These are phyloP conservation scores for Backusella circina DNA, from an alignment of 192 early-diverging fungal genomes.

Conservation along the genomic window DNA sequence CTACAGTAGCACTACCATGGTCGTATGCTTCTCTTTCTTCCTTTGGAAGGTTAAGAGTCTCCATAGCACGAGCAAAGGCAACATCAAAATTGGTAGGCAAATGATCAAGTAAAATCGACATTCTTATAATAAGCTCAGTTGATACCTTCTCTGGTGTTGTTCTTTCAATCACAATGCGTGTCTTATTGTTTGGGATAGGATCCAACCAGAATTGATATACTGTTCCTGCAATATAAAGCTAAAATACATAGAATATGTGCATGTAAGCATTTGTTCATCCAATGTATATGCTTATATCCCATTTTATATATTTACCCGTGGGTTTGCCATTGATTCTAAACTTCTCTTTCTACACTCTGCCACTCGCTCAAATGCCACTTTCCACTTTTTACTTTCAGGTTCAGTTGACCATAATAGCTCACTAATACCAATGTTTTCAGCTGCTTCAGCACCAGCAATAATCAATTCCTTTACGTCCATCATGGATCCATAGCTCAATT, in stretches of 20 bases:
- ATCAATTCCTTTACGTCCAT: constrained; percentile 59
- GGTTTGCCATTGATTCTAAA: constrained; percentile 28
- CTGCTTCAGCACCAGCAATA: constrained; percentile 48
- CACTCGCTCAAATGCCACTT: constrained; percentile 35
- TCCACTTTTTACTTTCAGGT: constrained; percentile 33
- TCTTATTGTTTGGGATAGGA: constrained; percentile 28
- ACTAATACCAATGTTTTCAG: constrained; percentile 38
- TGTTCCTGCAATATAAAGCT: constrained; percentile 36
- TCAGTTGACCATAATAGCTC: constrained; percentile 43
- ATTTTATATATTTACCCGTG: constrained; percentile 21
- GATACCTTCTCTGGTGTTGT: constrained; percentile 25
- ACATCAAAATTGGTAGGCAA: constrained; percentile 36
- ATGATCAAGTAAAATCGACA: constrained; percentile 31
- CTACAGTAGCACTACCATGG: not conserved
- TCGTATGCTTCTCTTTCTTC: not conserved
- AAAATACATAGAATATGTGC: not conserved
- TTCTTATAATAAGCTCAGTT: constrained; percentile 28
- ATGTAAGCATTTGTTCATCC: not conserved
- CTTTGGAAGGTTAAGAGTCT: not conserved
- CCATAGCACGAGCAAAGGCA: constrained; percentile 23
- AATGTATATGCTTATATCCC: not conserved
- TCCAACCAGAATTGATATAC: constrained; percentile 40
- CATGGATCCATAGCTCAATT: constrained; percentile 55
- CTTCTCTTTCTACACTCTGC: constrained; percentile 34
- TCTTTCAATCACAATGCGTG: constrained; percentile 35